Evolutionary conservation across 1,284 basidiomycete genomes (phyloP), one percentile per base, ranked within the genome.

Genomic region (Ganoderma resinaceum): DNA sequence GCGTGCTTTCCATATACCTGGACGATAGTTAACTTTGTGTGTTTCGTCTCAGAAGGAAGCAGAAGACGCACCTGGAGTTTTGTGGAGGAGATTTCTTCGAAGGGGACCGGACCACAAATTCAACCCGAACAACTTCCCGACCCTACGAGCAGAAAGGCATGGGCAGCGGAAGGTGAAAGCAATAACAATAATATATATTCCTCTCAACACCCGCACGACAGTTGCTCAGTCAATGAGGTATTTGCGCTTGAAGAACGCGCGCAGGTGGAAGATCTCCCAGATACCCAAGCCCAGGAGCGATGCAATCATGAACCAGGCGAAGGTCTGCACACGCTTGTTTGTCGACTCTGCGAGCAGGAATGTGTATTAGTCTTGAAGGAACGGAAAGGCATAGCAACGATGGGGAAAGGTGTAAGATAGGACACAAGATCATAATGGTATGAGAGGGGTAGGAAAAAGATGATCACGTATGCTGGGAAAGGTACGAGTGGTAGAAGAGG

Each of bases 211-310:
- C 62, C 26, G 63, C 57, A 65, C 62, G 61, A 38, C 43, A 61
- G 26, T 37, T 20, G 35, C 33, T 71, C 74, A 97, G 80, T 98
- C 97, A 78, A 99, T 98, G 78, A 99, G 91, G 81, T 98, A 98
- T 82, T 99, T 98, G 78, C 94, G 88, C 85, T 95, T 96, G 89
- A 99, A 98, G 88, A 95, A 98, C 42, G 94, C 89, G 62, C 97
- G 89, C 42, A 99, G 84, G 78, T 99, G 97, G 78, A 98, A 82
- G 49, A 99, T 93, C 82, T 98, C 96, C 97, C 97, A 99, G 42
- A 87, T 87, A 23, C 97, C 97, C 23, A 99, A 84, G n/a, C 85
- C 89, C 43, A 96, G 79, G 57, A 98, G 87, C 12, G 94, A 91
- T 52, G 92, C 55, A 65, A 98, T 87, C 14, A 95, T 94, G 78